These are phyloP conservation scores for Neospermospora avenae DNA, from an alignment of 2,329 filamentous ascomycete genomes.

Conservation along the genomic window DNA sequence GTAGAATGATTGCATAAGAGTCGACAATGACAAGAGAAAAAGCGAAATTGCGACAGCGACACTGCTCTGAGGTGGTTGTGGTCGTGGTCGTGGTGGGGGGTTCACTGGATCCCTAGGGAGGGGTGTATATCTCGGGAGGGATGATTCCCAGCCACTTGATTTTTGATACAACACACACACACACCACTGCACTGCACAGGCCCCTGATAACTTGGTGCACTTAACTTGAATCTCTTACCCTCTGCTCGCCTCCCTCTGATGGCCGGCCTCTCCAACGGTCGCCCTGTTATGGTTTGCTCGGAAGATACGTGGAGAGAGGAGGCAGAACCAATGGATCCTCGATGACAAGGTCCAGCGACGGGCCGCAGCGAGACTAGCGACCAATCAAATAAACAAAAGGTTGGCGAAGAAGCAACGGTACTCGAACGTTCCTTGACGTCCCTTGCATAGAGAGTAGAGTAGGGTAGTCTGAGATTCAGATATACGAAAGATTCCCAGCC, in stretches of 20 bases:
- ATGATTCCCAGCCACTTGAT: slow-evolving; percentile 17
- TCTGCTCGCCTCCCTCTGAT: slow-evolving; percentile 8
- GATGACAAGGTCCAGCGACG: slow-evolving; percentile 6
- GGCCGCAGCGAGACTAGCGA: slow-evolving; percentile 1
- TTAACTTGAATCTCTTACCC: background rate
- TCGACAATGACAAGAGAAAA: background rate
- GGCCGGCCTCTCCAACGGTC: slow-evolving; percentile 11
- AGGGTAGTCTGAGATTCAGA: background rate
- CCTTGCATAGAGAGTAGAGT: slow-evolving; percentile 5
- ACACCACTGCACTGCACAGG: background rate
- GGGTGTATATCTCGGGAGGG: background rate
- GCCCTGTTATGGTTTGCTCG: slow-evolving; percentile 2
- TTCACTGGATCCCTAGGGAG: background rate
- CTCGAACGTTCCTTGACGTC: background rate
- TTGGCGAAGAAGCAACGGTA: background rate
- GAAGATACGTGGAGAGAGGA: slow-evolving; percentile 6
- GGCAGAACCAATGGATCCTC: slow-evolving; percentile 19
- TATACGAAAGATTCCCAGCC: slow-evolving; percentile 8
- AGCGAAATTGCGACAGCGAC: background rate
- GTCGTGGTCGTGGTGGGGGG: background rate
- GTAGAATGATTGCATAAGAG: slow-evolving; percentile 1
- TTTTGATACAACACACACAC: background rate
- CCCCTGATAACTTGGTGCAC: background rate
- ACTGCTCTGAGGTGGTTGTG: background rate
- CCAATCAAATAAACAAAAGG: slow-evolving; percentile 14